Evolutionary conservation across 2,329 filamentous ascomycete species (phyloP), one percentile per base, ranked within the genome.

Genomic region (Beauveria sp.): DNA sequence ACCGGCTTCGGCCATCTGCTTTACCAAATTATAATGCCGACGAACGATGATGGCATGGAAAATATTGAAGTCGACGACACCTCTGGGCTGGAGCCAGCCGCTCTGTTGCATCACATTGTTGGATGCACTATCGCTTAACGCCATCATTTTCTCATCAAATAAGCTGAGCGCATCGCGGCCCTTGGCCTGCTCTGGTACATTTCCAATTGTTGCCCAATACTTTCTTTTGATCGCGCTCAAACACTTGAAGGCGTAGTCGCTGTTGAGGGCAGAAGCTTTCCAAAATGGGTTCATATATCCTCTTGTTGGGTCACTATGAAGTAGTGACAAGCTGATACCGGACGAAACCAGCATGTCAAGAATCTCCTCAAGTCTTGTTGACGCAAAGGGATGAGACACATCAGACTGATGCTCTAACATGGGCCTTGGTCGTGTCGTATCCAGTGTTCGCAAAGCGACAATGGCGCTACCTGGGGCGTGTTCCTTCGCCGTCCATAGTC

Each of bases 301-400:
- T 6, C 10, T 38, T 14, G 28, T 20, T 14, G 50, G 30, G 18
- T 34, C 26, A n/a, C n/a, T 18, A 7, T 24, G 1, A 12, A 60
- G 57, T 7, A 30, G 3, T 9, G 57, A 46, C 16, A 34, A 7
- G 5, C 46, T 12, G 24, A 60, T 53, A 10, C 57, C 49, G 5
- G 57, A 49, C 24, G 24, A 28, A 46, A 60, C 18, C 5, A 60
- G 34, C 49, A 60, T 46, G 24, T 53, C 26, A 10, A 60, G 57
- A 22, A 60, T 60, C 14, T 60, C 57, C 14, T 53, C 57, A 3
- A 60, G 40, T 12, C 49, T 52, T 18, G 57, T 60, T 14, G 57
- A 43, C 6, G 40, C 22, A 53, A 51, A 43, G 14, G 47, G 42
- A 28, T 28, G 3, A 16, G 54, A 16, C 14, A 38, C 9, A 18